phyloP scores from a whole-genome alignment of 1,284 basidiomycete genomes.

The Fomitopsis pinicola region DNA sequence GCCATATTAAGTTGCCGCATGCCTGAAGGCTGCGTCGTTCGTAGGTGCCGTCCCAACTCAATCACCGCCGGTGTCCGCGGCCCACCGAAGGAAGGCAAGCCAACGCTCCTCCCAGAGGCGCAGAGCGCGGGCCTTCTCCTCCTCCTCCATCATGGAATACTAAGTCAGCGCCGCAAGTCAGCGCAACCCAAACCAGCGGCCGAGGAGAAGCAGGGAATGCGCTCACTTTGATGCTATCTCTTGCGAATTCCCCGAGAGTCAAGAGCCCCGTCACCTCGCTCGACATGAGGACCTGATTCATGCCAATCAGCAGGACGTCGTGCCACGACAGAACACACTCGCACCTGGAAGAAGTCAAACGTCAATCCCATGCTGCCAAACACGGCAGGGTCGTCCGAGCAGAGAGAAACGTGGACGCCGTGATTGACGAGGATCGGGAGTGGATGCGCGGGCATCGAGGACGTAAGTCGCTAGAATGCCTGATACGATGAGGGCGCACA shows the following conservation, averaged over 20 bases:
- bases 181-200: background rate
- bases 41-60: background rate
- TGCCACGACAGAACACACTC: background rate
- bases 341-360: constrained; percentile 68
- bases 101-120: constrained; percentile 50
- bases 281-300: constrained; percentile 50
- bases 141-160: constrained; percentile 47
- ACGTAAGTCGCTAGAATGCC: constrained; percentile 51
- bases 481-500: background rate
- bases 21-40: background rate
- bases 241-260: constrained; percentile 55
- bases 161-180: constrained; percentile 20
- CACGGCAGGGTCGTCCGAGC: constrained; percentile 71
- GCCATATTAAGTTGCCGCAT: background rate
- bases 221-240: constrained; percentile 60
- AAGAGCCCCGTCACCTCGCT: constrained; percentile 62
- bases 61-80: constrained; percentile 21
- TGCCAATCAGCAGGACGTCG: background rate
- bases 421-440: constrained; percentile 64
- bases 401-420: constrained; percentile 64
- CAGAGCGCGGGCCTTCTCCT: constrained; percentile 45
- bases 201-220: background rate
- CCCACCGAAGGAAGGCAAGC: constrained; percentile 44
- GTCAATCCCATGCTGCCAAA: constrained; percentile 76
- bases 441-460: constrained; percentile 74